Evolutionary conservation across 2,329 filamentous ascomycete genomes (phyloP).

Genomic region (Talaromyces verruculosus): DNA sequence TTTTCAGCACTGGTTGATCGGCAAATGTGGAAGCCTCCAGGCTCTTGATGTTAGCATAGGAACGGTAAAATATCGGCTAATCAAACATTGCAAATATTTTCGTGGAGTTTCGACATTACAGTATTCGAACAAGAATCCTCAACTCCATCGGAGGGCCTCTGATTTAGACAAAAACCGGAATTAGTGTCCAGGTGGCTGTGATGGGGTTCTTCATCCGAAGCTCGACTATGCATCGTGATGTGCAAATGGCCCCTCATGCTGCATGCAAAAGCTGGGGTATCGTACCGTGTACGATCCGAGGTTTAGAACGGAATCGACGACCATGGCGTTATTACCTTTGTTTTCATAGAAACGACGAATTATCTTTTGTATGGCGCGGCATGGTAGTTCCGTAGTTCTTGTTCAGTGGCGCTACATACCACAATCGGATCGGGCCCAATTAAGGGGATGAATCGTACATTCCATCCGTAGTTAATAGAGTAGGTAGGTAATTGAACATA

Average conservation of each 20-base stretch:
- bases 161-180: not conserved
- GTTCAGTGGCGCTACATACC: not conserved
- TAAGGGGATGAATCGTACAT: not conserved
- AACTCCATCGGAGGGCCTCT: not conserved
- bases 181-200: not conserved
- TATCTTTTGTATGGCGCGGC: not conserved
- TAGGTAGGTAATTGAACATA: not conserved
- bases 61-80: not conserved
- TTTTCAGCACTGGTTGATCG: not conserved
- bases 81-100: not conserved
- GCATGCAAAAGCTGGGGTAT: not conserved
- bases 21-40: not conserved
- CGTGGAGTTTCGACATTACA: not conserved
- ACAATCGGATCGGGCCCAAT: not conserved
- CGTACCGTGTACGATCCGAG: not conserved
- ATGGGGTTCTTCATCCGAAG: not conserved
- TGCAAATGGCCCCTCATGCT: not conserved
- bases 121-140: not conserved
- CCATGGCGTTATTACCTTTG: not conserved
- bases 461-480: not conserved
- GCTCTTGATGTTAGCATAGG: not conserved
- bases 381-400: not conserved
- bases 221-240: not conserved
- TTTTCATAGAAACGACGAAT: not conserved
- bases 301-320: not conserved